These are phyloP conservation scores for Saccharomyces paradoxus DNA, from an alignment of 805 yeast genomes.

Conservation along the genomic window DNA sequence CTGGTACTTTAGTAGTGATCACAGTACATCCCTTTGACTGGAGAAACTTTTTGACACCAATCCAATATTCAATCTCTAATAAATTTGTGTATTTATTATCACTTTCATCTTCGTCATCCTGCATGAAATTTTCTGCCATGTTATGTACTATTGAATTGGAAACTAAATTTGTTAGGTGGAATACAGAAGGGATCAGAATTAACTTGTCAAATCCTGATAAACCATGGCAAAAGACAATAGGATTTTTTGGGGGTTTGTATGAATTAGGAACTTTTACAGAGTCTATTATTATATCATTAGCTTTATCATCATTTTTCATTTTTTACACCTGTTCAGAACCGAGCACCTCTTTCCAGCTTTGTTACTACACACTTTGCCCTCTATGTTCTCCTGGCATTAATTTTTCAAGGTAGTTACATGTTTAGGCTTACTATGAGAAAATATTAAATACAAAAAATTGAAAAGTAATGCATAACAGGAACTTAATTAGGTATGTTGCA, in stretches of 20 bases:
- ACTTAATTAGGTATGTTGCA: too few species aligned
- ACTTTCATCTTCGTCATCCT: slow-evolving; percentile 7
- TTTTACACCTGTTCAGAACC: background rate
- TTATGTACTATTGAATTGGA: slow-evolving; percentile 11
- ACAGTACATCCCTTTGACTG: slow-evolving; percentile 58
- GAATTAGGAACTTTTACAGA: background rate
- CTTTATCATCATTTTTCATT: background rate
- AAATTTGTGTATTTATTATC: slow-evolving; percentile 12
- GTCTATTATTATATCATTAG: background rate
- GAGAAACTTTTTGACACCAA: slow-evolving; percentile 61
- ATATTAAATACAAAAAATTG: background rate
- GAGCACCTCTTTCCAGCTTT: background rate
- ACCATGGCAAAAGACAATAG: slow-evolving; percentile 81
- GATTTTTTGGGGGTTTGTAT: slow-evolving; percentile 56
- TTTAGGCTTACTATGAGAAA: background rate
- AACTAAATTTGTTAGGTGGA: slow-evolving; percentile 23
- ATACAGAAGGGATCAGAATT: slow-evolving; percentile 36
- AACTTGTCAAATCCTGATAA: slow-evolving; percentile 69
- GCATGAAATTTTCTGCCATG: slow-evolving; percentile 17
- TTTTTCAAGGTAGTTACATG: background rate
- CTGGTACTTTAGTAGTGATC: slow-evolving; percentile 69
- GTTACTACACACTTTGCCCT: background rate
- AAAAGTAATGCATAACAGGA: too few species aligned
- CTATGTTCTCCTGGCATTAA: background rate
- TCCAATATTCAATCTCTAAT: slow-evolving; percentile 62